Evolutionary conservation across 1,284 basidiomycete genomes (phyloP).

Genomic region (Amylostereum chailletii): DNA sequence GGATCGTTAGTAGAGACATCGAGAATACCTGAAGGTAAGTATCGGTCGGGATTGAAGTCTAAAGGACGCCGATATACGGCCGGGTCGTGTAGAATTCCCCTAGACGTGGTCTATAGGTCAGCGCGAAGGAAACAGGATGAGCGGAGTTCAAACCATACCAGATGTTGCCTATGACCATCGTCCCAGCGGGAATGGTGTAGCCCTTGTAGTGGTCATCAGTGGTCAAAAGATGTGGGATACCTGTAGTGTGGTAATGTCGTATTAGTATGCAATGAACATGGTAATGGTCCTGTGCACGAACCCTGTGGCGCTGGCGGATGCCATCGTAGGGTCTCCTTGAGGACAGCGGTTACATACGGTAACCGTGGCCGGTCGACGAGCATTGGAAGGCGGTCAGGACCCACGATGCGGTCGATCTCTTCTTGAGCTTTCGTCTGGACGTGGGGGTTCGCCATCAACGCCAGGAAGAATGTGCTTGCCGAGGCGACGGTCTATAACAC

Average conservation of each 20-base stretch:
- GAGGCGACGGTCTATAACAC: constrained; percentile 6
- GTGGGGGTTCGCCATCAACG: constrained; percentile 15
- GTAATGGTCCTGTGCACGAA: not conserved
- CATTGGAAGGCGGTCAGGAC: constrained; percentile 17
- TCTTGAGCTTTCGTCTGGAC: constrained; percentile 15
- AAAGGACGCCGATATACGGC: not conserved
- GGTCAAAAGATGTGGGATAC: constrained; percentile 9
- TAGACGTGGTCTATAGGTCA: not conserved
- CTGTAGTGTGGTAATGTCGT: not conserved
- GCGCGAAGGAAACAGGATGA: not conserved
- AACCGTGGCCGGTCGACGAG: constrained; percentile 18
- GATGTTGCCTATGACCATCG: constrained; percentile 11
- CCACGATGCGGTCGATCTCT: constrained; percentile 20
- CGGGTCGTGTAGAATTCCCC: not conserved
- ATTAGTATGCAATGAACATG: constrained; percentile 4
- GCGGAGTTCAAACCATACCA: constrained; percentile 5
- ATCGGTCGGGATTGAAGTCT: not conserved
- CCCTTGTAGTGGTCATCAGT: constrained; percentile 11
- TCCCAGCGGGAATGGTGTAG: constrained; percentile 13
- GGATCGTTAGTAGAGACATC: not conserved
- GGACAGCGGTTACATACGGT: constrained; percentile 19
- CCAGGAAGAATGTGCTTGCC: constrained; percentile 12
- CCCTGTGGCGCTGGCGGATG: constrained; percentile 15
- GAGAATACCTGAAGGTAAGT: not conserved
- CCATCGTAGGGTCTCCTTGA: constrained; percentile 22